A percentile compares a stretch with the other conserved stretches of the same genome.
Evolutionary conservation across 176 grass and related monocot species (phyloP).

Genomic region (Oropetium thomaeum): DNA sequence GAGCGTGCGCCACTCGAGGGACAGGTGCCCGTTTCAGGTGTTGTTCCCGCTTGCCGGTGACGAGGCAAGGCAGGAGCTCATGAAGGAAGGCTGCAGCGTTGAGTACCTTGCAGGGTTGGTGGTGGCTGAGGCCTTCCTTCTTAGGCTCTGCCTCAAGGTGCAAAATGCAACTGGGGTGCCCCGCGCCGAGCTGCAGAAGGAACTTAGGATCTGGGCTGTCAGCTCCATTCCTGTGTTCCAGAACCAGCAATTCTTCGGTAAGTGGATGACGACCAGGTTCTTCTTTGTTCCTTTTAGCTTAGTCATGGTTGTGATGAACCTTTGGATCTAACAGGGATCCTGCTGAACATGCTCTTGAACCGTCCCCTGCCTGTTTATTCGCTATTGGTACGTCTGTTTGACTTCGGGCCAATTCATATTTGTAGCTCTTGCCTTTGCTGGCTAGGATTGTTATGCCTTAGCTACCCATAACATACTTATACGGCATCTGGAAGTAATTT

Average conservation of each 20-base stretch:
- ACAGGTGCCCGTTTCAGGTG: conserved; percentile 53
- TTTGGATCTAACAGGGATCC: conserved; percentile 54
- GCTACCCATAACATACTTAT: not conserved
- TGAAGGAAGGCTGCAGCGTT: conserved; percentile 67
- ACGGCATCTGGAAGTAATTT: not conserved
- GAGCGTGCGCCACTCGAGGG: conserved; percentile 59
- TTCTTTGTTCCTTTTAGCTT: conserved; percentile 24
- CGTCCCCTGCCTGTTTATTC: conserved; percentile 56
- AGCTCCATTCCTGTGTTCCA: conserved; percentile 82
- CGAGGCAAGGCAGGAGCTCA: conserved; percentile 57
- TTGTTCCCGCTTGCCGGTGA: conserved; percentile 75
- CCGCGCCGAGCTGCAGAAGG: conserved; percentile 62
- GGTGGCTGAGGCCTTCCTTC: conserved; percentile 75
- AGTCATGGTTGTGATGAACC: conserved; percentile 8
- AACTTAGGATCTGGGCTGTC: conserved; percentile 79
- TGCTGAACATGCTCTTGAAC: conserved; percentile 76
- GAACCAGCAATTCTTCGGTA: conserved; percentile 78
- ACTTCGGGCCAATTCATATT: not conserved
- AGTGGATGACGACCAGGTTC: not conserved
- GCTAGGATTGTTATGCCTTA: not conserved
- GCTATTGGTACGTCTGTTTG: conserved; percentile 65
- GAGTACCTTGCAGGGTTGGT: conserved; percentile 73
- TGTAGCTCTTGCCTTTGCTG: not conserved
- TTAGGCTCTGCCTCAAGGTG: conserved; percentile 84
- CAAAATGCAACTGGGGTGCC: conserved; percentile 34